A percentile compares a stretch with the other conserved stretches of the same genome.
phyloP scores from a whole-genome alignment of 108 stramenopile species.

The Chaetoceros muelleri region DNA sequence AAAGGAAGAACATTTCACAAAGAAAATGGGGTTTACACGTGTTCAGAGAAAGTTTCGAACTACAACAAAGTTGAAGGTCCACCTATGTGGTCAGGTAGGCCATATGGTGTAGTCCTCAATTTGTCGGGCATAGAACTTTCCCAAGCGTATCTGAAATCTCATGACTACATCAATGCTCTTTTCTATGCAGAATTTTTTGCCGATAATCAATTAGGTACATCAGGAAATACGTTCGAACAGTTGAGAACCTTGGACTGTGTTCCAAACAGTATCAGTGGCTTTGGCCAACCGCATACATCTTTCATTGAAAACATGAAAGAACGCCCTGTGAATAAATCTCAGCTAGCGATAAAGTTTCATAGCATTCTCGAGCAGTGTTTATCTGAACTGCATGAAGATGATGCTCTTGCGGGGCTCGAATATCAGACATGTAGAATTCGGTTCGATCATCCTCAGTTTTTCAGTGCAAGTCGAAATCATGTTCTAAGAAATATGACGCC shows the following conservation, averaged over 20 bases:
- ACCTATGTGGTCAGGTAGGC: constrained; percentile 1
- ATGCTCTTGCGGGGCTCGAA: not conserved
- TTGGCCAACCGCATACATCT: not conserved
- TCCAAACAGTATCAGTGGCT: not conserved
- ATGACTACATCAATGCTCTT: not conserved
- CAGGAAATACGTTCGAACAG: not conserved
- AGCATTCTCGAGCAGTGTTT: not conserved
- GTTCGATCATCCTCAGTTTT: not conserved
- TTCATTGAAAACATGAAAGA: not conserved
- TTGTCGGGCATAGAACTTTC: not conserved
- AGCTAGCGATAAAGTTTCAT: not conserved
- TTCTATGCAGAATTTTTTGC: constrained; percentile 4
- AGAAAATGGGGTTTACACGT: not conserved
- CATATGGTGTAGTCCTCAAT: not conserved
- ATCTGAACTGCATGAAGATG: not conserved
- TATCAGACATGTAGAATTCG: not conserved
- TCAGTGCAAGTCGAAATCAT: no score
- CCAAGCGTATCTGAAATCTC: not conserved
- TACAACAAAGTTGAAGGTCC: not conserved
- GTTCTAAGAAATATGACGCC: no score
- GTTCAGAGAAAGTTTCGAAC: not conserved
- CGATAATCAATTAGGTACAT: constrained; percentile 1
- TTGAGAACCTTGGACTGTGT: not conserved
- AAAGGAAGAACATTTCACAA: not conserved
- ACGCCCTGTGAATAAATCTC: not conserved